Conservation (phyloP, 768 basidiomycete species). For the Gloeopeniophorella convolvens region DNA sequence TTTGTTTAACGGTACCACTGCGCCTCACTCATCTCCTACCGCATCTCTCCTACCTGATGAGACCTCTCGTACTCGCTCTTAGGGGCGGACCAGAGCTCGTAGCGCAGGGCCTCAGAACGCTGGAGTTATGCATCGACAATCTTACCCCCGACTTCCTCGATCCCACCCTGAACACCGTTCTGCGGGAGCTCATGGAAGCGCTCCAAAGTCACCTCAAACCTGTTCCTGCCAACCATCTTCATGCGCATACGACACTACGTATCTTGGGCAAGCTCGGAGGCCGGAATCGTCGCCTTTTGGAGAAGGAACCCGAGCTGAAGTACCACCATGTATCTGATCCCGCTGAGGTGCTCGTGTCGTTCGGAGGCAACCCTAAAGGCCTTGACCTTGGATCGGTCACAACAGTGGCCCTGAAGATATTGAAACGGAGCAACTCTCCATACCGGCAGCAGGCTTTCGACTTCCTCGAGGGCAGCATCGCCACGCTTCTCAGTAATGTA, state of each 20-base stretch:
- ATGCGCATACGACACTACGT: slow-evolving; percentile 90
- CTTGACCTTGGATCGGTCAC: slow-evolving; percentile 65
- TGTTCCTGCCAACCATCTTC: slow-evolving; percentile 79
- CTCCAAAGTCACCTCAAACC: slow-evolving; percentile 89
- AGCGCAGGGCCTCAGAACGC: slow-evolving; percentile 89
- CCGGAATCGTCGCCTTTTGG: slow-evolving; percentile 79
- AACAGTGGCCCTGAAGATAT: slow-evolving; percentile 53
- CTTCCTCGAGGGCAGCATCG: slow-evolving; percentile 64
- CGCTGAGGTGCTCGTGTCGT: slow-evolving; percentile 65
- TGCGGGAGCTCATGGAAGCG: slow-evolving; percentile 91
- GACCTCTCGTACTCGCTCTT: slow-evolving; percentile 87
- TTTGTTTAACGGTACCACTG: slow-evolving; percentile 93
- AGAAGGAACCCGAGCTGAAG: slow-evolving; percentile 69
- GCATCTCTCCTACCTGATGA: slow-evolving; percentile 92
- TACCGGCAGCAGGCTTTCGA: slow-evolving; percentile 58
- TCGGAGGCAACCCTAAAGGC: slow-evolving; percentile 56
- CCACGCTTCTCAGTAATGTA: slow-evolving; percentile 75
- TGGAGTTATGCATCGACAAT: slow-evolving; percentile 99
- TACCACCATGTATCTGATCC: slow-evolving; percentile 67
- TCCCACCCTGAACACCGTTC: slow-evolving; percentile 87
- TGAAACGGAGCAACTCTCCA: slow-evolving; percentile 43
- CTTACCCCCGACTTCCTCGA: slow-evolving; percentile 97
- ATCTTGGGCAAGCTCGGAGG: slow-evolving; percentile 97
- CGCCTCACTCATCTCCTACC: slow-evolving; percentile 94
- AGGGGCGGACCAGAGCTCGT: slow-evolving; percentile 85